A percentile compares a stretch with the other conserved stretches of the same genome.
Evolutionary conservation across 164 flowering plant genomes (phyloP).

Genomic region (Platanus orientalis): DNA sequence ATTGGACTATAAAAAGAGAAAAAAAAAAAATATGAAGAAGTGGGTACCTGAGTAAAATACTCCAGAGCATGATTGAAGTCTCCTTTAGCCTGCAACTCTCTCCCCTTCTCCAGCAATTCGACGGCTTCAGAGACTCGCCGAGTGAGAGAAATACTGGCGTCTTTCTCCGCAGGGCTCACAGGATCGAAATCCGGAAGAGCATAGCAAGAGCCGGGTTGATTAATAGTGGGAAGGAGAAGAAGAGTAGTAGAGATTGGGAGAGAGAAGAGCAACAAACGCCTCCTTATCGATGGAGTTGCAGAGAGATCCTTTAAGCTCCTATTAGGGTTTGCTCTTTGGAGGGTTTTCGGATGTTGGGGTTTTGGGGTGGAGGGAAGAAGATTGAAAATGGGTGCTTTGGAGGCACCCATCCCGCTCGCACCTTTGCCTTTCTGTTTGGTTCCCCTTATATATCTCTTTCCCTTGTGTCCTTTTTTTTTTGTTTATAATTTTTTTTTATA

Average conservation of each 20-base stretch:
- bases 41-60: constrained; percentile 47
- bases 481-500: too few species aligned
- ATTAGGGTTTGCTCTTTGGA: not conserved
- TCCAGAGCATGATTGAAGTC: constrained; percentile 48
- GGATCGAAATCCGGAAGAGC: constrained; percentile 39
- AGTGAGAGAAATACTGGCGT: constrained; percentile 35
- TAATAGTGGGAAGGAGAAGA: constrained; percentile 9
- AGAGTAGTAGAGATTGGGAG: constrained; percentile 22
- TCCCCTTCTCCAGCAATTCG: constrained; percentile 51
- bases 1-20: not conserved
- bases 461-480: too few species aligned
- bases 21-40: not conserved
- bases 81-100: constrained; percentile 61
- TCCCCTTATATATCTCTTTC: too few species aligned
- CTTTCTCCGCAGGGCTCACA: constrained; percentile 36
- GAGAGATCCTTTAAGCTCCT: not conserved
- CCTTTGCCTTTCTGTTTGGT: too few species aligned
- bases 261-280: constrained; percentile 34
- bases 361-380: not conserved
- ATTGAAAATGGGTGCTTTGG: not conserved
- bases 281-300: constrained; percentile 9
- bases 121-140: constrained; percentile 41
- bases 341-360: not conserved
- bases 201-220: constrained; percentile 4
- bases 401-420: not conserved